These are phyloP conservation scores for Lentinula boryana DNA, from an alignment of 768 basidiomycete genomes.

Conservation along the genomic window DNA sequence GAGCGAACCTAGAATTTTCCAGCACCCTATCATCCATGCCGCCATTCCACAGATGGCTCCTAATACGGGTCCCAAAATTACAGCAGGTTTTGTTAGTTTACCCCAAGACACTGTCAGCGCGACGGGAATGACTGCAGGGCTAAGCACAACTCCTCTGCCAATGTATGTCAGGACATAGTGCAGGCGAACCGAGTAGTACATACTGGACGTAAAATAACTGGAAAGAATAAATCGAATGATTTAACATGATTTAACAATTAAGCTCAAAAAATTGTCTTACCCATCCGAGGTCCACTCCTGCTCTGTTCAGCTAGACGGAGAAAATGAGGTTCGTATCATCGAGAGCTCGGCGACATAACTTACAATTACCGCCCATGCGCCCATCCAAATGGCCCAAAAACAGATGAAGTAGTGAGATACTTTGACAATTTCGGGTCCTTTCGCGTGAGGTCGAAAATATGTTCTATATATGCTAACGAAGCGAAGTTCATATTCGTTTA, in stretches of 20 bases:
- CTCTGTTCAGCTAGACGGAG: conserved; percentile 32
- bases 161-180: background rate
- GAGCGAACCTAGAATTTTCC: conserved; percentile 37
- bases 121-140: conserved; percentile 46
- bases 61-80: conserved; percentile 32
- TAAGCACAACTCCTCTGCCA: conserved; percentile 39
- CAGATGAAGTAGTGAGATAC: conserved; percentile 33
- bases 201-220: conserved; percentile 42
- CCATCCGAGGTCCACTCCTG: conserved; percentile 41
- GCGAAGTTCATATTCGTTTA: background rate
- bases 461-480: conserved; percentile 28
- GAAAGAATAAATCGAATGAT: background rate
- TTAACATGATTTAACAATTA: conserved; percentile 7
- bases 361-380: conserved; percentile 34
- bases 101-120: conserved; percentile 40
- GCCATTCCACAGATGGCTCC: conserved; percentile 38
- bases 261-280: conserved; percentile 17
- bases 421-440: conserved; percentile 32
- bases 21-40: conserved; percentile 47
- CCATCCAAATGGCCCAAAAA: conserved; percentile 39
- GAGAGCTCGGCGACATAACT: background rate
- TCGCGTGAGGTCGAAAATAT: conserved; percentile 29
- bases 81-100: conserved; percentile 33
- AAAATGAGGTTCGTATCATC: background rate
- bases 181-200: conserved; percentile 8